These are phyloP conservation scores for Pestalotiopsis sp. DNA, from an alignment of 2,329 filamentous ascomycete genomes.

Conservation along the genomic window DNA sequence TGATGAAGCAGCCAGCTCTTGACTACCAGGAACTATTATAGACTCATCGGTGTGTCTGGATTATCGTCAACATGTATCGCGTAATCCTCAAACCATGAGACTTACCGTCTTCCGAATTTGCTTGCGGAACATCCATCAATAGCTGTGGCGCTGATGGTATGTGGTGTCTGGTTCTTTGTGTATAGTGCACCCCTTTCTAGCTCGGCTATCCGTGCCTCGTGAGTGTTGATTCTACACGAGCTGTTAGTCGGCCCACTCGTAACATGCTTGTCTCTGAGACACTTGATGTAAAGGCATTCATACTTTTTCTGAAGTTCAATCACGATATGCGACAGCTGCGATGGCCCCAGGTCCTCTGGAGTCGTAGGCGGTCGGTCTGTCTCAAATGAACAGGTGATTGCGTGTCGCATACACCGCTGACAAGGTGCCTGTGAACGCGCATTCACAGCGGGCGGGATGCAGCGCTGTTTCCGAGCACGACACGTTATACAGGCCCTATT, in stretches of 20 bases:
- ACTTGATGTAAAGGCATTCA: background rate
- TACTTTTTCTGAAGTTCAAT: slow-evolving; percentile 5
- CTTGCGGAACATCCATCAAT: background rate
- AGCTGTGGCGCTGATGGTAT: background rate
- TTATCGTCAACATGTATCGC: background rate
- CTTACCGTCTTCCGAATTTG: background rate
- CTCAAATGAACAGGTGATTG: slow-evolving; percentile 7
- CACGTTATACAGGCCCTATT: slow-evolving; percentile 12
- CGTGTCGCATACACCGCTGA: slow-evolving; percentile 8
- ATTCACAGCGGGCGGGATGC: background rate
- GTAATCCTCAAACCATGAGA: background rate
- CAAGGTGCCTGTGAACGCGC: slow-evolving; percentile 2
- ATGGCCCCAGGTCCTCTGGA: background rate
- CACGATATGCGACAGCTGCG: slow-evolving; percentile 7
- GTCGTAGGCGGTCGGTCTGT: slow-evolving; percentile 2
- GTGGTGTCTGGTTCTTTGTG: background rate
- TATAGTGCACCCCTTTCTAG: background rate
- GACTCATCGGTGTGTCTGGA: background rate
- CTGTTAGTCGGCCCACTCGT: background rate
- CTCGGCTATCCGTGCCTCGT: slow-evolving; percentile 10
- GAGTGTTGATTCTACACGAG: slow-evolving; percentile 1
- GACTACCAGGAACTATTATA: background rate
- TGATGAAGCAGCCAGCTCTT: background rate
- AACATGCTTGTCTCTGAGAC: background rate
- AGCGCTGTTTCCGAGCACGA: slow-evolving; percentile 8